These are phyloP conservation scores for Penicillium bovifimosum DNA, from an alignment of 495 filamentous ascomycete genomes.

Conservation along the genomic window DNA sequence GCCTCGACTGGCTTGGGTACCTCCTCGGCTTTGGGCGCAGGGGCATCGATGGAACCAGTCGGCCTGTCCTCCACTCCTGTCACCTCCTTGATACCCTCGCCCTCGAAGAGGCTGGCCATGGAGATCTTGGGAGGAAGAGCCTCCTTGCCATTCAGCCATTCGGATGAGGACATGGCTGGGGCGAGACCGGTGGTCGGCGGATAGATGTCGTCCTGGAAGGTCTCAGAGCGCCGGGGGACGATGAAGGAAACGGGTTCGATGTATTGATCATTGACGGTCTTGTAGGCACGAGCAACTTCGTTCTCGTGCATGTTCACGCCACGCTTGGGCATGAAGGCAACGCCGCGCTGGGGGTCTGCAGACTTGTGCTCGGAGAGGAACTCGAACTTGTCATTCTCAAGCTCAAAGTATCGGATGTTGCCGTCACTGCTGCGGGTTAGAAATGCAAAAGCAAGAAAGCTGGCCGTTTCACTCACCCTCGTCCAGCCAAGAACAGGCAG, in stretches of 20 bases:
- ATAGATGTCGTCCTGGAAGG: constrained; percentile 96
- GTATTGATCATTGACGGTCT: constrained; percentile 89
- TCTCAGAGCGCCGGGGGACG: constrained; percentile 90
- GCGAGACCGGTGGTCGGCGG: constrained; percentile 73
- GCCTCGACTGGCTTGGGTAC: constrained; percentile 34
- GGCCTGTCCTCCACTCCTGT: constrained; percentile 62
- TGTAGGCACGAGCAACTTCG: constrained; percentile 91
- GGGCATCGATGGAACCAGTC: constrained; percentile 33
- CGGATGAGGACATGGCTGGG: constrained; percentile 68
- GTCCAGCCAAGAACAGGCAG: constrained; percentile 89
- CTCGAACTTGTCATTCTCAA: constrained; percentile 96
- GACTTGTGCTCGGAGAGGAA: constrained; percentile 95
- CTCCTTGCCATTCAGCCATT: constrained; percentile 84
- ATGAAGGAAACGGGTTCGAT: constrained; percentile 98
- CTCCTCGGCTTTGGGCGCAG: constrained; percentile 31
- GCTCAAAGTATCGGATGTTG: constrained; percentile 97
- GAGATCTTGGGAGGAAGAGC: constrained; percentile 85
- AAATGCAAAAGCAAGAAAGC: background rate
- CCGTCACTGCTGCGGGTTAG: constrained; percentile 62
- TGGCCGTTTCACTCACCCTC: constrained; percentile 61
- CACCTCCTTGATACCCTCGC: constrained; percentile 68
- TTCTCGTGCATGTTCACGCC: constrained; percentile 96
- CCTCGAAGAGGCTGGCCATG: constrained; percentile 85
- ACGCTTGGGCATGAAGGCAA: constrained; percentile 92
- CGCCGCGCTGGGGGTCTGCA: constrained; percentile 82